Conservation (phyloP, 208 protist species). For the Wallacemonas collosoma region DNA sequence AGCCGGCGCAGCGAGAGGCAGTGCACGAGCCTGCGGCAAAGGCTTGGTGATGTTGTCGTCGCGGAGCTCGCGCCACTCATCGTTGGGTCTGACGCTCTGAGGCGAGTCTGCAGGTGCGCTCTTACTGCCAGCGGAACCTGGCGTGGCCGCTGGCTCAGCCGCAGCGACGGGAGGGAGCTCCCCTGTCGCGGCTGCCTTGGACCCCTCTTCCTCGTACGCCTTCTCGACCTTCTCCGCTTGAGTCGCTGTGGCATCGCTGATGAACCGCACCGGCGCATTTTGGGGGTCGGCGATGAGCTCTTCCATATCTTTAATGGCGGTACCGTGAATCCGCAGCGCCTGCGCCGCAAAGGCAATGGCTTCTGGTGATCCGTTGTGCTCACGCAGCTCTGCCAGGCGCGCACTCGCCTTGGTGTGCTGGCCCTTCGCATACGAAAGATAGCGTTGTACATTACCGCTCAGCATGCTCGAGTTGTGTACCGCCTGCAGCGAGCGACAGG, state of each 20-base stretch:
- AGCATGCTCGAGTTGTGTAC: constrained; percentile 21
- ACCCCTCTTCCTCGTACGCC: no score
- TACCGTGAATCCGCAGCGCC: constrained; percentile 5
- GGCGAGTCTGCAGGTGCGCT: not conserved
- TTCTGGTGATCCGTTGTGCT: not conserved
- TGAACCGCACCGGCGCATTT: constrained; percentile 16
- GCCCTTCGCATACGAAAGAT: constrained; percentile 20
- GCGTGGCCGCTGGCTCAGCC: not conserved
- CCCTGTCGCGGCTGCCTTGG: not conserved
- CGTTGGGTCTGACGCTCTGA: not conserved
- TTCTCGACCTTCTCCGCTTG: not conserved
- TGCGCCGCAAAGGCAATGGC: constrained; percentile 4
- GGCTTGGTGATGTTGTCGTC: not conserved
- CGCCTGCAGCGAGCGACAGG: constrained; percentile 23
- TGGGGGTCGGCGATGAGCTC: constrained; percentile 19
- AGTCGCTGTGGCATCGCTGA: constrained; percentile 6
- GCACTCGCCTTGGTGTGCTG: constrained; percentile 12
- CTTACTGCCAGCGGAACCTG: no score
- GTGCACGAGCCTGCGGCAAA: not conserved
- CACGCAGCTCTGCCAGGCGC: not conserved
- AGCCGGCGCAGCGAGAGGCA: not conserved
- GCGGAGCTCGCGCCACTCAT: constrained; percentile 8
- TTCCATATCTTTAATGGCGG: constrained; percentile 10
- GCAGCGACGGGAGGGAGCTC: not conserved
- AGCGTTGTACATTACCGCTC: constrained; percentile 27